Conservation (phyloP, 2,329 filamentous ascomycete species). For the Cladophialophora immunda region DNA sequence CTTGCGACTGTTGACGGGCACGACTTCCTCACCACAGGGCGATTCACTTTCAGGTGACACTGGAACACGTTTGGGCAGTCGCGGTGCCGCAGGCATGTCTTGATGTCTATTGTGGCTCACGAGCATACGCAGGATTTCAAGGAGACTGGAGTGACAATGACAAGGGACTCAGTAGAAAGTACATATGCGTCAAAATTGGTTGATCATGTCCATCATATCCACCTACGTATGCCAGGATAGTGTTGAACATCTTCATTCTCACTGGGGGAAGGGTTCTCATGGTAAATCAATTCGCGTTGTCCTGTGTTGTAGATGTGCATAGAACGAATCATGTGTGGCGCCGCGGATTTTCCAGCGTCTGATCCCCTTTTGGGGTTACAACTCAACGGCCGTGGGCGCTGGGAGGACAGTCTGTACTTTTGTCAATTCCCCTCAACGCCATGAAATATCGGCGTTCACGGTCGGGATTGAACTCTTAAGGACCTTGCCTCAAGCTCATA, state of each 20-base stretch:
- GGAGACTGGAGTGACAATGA: background rate
- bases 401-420: slow-evolving; percentile 35
- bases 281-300: background rate
- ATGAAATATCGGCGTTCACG: background rate
- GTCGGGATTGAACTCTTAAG: background rate
- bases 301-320: too few species aligned
- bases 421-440: background rate
- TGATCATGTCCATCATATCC: background rate
- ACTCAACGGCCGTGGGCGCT: background rate
- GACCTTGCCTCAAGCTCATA: background rate
- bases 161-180: background rate
- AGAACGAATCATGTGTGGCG: background rate
- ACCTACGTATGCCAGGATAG: background rate
- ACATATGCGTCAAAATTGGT: too few species aligned
- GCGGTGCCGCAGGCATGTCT: background rate
- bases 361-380: slow-evolving; percentile 2
- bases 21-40: slow-evolving; percentile 2
- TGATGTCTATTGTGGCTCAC: background rate
- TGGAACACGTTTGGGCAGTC: slow-evolving; percentile 1
- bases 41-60: background rate
- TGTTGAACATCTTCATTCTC: background rate
- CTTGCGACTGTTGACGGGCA: background rate
- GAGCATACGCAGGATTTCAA: background rate
- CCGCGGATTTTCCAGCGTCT: background rate
- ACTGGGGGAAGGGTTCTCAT: background rate